Evolutionary conservation across 768 basidiomycete genomes (phyloP).

Genomic region (Macrolepiota albuminosa): DNA sequence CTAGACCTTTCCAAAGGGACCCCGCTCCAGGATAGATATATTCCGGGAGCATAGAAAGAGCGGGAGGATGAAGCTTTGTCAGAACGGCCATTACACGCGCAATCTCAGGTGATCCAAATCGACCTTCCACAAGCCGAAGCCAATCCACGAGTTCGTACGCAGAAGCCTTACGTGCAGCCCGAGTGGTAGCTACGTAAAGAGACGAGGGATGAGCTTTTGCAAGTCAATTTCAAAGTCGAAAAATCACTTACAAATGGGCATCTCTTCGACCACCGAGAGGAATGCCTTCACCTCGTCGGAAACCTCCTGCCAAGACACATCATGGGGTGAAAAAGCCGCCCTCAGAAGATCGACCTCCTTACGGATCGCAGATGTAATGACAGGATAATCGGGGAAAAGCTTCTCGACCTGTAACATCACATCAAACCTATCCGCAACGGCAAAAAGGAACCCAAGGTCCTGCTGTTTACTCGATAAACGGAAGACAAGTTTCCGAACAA

Average conservation of each 20-base stretch:
- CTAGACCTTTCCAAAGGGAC: constrained; percentile 37
- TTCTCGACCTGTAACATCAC: no score
- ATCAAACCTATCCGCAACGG: no score
- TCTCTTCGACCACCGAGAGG: constrained; percentile 18
- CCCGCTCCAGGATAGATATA: constrained; percentile 36
- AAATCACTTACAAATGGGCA: no score
- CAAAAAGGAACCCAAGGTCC: no score
- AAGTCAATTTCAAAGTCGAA: constrained; percentile 19
- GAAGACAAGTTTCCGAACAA: no score
- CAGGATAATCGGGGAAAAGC: no score
- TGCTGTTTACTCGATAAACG: no score
- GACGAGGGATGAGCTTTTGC: neutral
- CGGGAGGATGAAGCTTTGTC: constrained; percentile 34
- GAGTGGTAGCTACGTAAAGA: constrained; percentile 31
- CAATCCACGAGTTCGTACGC: constrained; percentile 64
- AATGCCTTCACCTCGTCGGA: constrained; percentile 35
- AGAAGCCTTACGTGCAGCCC: constrained; percentile 25
- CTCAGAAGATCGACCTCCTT: no score
- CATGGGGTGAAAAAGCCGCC: constrained; percentile 25
- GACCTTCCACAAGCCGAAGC: constrained; percentile 43
- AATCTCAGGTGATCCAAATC: constrained; percentile 32
- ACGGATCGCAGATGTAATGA: no score
- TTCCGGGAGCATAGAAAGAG: constrained; percentile 38
- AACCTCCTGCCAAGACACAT: neutral
- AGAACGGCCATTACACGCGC: constrained; percentile 35